Evolutionary conservation across 225 moss, liverwort and hornwort species (phyloP).

Genomic region (Polytrichum commune): DNA sequence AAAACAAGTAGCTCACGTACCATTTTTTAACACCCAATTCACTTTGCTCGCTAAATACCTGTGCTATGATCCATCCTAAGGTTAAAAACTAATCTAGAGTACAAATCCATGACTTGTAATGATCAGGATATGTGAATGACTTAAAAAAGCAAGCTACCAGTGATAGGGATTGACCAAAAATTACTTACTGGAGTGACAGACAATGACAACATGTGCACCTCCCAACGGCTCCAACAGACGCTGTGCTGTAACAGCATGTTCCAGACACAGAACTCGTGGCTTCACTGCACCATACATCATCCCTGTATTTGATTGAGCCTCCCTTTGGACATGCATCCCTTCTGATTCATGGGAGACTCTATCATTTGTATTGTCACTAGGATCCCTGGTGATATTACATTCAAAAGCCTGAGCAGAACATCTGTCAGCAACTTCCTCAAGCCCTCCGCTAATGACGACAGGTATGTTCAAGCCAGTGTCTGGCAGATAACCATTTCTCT

Average conservation of each 20-base stretch:
- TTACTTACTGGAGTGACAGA: slow-evolving; percentile 49
- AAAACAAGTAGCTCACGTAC: too few relatives aligned
- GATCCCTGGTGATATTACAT: not conserved
- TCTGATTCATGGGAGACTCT: not conserved
- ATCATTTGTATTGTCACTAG: not conserved
- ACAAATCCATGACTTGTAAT: too few relatives aligned
- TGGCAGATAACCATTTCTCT: not conserved
- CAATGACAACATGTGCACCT: slow-evolving; percentile 40
- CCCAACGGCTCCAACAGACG: slow-evolving; percentile 37
- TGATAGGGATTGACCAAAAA: not conserved
- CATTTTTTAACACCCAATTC: too few relatives aligned
- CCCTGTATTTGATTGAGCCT: not conserved
- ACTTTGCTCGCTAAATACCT: too few relatives aligned
- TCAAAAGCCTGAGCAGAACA: not conserved
- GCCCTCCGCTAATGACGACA: not conserved
- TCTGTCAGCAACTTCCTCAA: not conserved
- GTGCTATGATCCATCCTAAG: too few relatives aligned
- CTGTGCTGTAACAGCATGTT: slow-evolving; percentile 60
- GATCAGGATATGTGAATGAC: too few relatives aligned
- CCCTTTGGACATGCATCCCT: not conserved
- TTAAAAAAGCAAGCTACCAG: not conserved
- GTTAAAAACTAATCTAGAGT: too few relatives aligned
- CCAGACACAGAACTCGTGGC: slow-evolving; percentile 46
- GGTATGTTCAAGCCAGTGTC: not conserved
- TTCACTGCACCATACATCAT: not conserved